phyloP scores from a whole-genome alignment of 805 yeast species.

The Nakazawaea ambrosiae region DNA sequence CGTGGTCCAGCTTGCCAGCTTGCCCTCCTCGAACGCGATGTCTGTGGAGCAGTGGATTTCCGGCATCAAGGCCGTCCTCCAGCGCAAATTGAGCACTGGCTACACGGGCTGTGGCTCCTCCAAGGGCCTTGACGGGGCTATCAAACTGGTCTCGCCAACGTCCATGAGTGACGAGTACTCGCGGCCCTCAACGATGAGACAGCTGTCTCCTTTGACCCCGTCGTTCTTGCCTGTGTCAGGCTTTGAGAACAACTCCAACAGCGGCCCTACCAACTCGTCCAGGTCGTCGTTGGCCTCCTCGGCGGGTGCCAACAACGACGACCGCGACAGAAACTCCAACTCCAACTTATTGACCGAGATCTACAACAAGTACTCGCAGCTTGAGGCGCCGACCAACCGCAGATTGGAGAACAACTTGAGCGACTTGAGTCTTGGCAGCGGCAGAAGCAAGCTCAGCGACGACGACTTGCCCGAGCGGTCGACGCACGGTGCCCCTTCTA shows the following conservation, averaged over 20 bases:
- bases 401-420: constrained; percentile 2
- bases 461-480: constrained; percentile 3
- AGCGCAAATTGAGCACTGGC: constrained; percentile 47
- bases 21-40: constrained; percentile 38
- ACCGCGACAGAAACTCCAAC: neutral
- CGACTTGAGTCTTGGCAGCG: constrained; percentile 3
- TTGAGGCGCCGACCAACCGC: constrained; percentile 5
- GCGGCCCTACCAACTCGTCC: constrained; percentile 5
- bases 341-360: constrained; percentile 10
- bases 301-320: neutral
- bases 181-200: neutral
- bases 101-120: constrained; percentile 74
- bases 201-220: constrained; percentile 9
- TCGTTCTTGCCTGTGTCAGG: constrained; percentile 8
- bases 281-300: constrained; percentile 6
- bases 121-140: constrained; percentile 55
- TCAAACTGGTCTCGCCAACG: constrained; percentile 16
- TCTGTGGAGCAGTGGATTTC: constrained; percentile 50
- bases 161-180: constrained; percentile 3
- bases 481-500: neutral
- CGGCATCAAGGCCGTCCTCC: constrained; percentile 48
- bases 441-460: constrained; percentile 3
- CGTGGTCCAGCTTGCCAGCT: constrained; percentile 32
- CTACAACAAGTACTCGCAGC: constrained; percentile 11
- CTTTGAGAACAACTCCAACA: neutral